Evolutionary conservation across 768 basidiomycete species (phyloP).

Genomic region (Rhizopogon vinicolor): DNA sequence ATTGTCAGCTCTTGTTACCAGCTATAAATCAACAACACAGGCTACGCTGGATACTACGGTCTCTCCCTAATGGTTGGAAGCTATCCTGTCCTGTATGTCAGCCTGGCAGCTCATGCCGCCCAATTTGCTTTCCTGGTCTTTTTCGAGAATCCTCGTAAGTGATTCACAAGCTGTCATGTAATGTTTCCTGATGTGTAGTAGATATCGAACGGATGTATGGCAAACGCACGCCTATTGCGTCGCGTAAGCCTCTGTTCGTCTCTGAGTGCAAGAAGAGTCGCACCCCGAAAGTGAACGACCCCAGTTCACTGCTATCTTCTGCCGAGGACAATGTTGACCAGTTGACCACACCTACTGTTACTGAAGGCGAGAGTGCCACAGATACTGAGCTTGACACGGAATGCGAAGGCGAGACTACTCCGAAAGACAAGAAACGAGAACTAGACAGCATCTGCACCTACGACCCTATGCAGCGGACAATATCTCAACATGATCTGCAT

Average conservation of each 20-base stretch:
- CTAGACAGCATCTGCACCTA: background rate
- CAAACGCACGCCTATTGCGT: slow-evolving; percentile 83
- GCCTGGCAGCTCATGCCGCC: slow-evolving; percentile 89
- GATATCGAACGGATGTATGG: slow-evolving; percentile 96
- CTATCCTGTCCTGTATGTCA: slow-evolving; percentile 88
- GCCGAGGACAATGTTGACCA: slow-evolving; percentile 23
- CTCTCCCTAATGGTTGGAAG: slow-evolving; percentile 87
- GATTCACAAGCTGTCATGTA: background rate
- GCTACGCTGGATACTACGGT: slow-evolving; percentile 98
- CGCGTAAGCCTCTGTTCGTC: slow-evolving; percentile 61
- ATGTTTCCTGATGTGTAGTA: slow-evolving; percentile 23
- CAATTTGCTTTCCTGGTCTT: slow-evolving; percentile 95
- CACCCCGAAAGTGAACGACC: slow-evolving; percentile 9
- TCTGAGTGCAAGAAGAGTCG: slow-evolving; percentile 10
- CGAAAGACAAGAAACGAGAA: slow-evolving; percentile 4
- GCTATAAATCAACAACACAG: slow-evolving; percentile 28
- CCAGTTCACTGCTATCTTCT: slow-evolving; percentile 7
- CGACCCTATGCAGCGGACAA: slow-evolving; percentile 11
- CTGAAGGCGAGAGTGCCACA: slow-evolving; percentile 70
- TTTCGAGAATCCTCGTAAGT: slow-evolving; percentile 96
- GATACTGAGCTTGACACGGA: slow-evolving; percentile 69
- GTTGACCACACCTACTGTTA: slow-evolving; percentile 55
- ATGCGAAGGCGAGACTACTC: slow-evolving; percentile 42
- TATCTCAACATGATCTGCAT: slow-evolving; percentile 85
- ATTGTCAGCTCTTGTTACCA: background rate